phyloP scores from a whole-genome alignment of 73 alveolate species.

The Urostyla sp. region DNA sequence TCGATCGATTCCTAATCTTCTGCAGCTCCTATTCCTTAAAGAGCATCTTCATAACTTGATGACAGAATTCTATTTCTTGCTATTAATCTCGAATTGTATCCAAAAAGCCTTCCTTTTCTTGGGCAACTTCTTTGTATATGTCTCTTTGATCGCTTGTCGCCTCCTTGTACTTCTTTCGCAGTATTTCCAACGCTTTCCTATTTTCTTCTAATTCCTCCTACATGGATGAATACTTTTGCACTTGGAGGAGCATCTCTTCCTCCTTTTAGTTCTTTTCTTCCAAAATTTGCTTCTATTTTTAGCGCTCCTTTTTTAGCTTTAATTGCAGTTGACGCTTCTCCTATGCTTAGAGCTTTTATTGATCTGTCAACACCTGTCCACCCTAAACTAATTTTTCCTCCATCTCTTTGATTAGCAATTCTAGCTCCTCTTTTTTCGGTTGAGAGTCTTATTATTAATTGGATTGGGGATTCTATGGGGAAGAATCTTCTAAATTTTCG shows the following conservation, averaged over 20 bases:
- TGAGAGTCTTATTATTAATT: no score
- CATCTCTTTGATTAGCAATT: slow-evolving; percentile 70
- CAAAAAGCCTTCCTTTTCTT: slow-evolving; percentile 78
- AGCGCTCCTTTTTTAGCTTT: slow-evolving; percentile 73
- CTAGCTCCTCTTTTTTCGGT: slow-evolving; percentile 63
- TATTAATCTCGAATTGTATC: slow-evolving; percentile 79
- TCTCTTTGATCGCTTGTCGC: slow-evolving; percentile 78
- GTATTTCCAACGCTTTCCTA: slow-evolving; percentile 54
- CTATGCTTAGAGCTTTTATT: slow-evolving; percentile 61
- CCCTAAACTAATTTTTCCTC: slow-evolving; percentile 72
- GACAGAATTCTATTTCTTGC: slow-evolving; percentile 75
- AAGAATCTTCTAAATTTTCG: no score
- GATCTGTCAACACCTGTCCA: no score
- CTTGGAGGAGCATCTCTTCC: slow-evolving; percentile 52
- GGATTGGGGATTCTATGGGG: no score
- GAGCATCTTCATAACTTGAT: slow-evolving; percentile 63
- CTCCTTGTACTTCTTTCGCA: slow-evolving; percentile 58
- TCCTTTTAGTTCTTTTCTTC: slow-evolving; percentile 76
- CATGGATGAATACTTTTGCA: slow-evolving; percentile 41
- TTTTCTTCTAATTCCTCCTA: slow-evolving; percentile 73
- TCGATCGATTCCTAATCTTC: slow-evolving; percentile 31
- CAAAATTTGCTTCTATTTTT: slow-evolving; percentile 67
- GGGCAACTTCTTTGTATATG: slow-evolving; percentile 77
- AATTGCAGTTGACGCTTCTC: slow-evolving; percentile 66
- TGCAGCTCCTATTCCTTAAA: slow-evolving; percentile 62